Percentiles rank a stretch among this genome's conserved stretches.
Conservation (phyloP, 2,329 filamentous ascomycete species). For the Ilyonectria destructans region DNA sequence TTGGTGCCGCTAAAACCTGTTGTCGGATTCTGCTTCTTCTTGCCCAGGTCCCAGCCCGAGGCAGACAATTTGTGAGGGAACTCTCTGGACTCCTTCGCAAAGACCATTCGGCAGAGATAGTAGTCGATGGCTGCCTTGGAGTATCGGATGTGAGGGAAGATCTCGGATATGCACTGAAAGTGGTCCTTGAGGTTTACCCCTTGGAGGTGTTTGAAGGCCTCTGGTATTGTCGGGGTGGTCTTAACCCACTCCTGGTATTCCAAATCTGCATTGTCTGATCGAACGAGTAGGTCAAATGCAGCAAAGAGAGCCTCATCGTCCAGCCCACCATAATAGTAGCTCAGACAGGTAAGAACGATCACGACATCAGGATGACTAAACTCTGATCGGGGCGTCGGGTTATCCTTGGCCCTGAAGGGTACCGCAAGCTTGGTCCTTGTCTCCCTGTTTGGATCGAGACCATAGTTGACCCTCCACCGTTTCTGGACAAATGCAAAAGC, state of each 20-base stretch:
- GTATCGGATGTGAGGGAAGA: conserved; percentile 70
- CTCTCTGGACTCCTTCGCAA: conserved; percentile 74
- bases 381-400: conserved; percentile 69
- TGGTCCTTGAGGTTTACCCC: conserved; percentile 74
- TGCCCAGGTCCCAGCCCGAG: conserved; percentile 78
- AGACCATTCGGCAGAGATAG: conserved; percentile 72
- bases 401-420: conserved; percentile 74
- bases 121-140: conserved; percentile 74
- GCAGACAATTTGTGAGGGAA: conserved; percentile 76
- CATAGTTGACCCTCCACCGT: conserved; percentile 78
- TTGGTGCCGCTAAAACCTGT: conserved; percentile 82
- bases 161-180: conserved; percentile 59
- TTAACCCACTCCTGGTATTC: conserved; percentile 69
- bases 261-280: conserved; percentile 66
- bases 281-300: conserved; percentile 63
- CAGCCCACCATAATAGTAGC: conserved; percentile 73
- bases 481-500: conserved; percentile 70
- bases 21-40: conserved; percentile 62
- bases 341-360: conserved; percentile 70
- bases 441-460: conserved; percentile 62
- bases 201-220: conserved; percentile 58
- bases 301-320: conserved; percentile 64
- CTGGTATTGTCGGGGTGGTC: conserved; percentile 53
- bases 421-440: conserved; percentile 68
- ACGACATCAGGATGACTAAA: conserved; percentile 76